phyloP scores from a whole-genome alignment of 345 rosid species.

The Hibiscus trionum region DNA sequence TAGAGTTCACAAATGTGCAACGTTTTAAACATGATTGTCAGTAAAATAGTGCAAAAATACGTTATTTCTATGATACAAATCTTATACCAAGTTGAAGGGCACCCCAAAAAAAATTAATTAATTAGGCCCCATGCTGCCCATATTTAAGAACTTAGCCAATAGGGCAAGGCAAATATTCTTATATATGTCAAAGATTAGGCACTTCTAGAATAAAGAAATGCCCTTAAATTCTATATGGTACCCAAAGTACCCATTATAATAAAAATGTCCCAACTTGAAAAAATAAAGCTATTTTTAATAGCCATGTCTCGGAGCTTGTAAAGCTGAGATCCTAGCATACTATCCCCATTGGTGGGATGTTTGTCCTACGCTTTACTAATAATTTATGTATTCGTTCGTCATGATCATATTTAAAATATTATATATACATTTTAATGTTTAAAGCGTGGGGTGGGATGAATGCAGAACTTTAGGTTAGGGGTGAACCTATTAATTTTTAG shows the following conservation, averaged over 20 bases:
- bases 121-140: neutral
- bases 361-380: neutral
- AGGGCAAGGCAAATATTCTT: neutral
- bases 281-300: neutral
- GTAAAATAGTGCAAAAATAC: too few species aligned
- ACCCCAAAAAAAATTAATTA: neutral
- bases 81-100: neutral
- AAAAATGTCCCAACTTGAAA: neutral
- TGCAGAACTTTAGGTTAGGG: too few species aligned
- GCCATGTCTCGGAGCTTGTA: neutral
- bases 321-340: neutral
- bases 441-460: too few species aligned
- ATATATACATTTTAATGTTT: too few species aligned
- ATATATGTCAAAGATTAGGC: neutral
- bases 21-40: too few species aligned
- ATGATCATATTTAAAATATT: too few species aligned
- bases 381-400: too few species aligned
- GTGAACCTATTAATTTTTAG: too few species aligned
- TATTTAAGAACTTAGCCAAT: neutral
- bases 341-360: neutral
- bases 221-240: neutral
- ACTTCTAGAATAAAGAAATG: neutral
- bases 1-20: too few species aligned
- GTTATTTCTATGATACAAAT: too few species aligned
- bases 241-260: neutral